These are phyloP conservation scores for Megacollybia marginata DNA, from an alignment of 768 basidiomycete genomes.

Conservation along the genomic window DNA sequence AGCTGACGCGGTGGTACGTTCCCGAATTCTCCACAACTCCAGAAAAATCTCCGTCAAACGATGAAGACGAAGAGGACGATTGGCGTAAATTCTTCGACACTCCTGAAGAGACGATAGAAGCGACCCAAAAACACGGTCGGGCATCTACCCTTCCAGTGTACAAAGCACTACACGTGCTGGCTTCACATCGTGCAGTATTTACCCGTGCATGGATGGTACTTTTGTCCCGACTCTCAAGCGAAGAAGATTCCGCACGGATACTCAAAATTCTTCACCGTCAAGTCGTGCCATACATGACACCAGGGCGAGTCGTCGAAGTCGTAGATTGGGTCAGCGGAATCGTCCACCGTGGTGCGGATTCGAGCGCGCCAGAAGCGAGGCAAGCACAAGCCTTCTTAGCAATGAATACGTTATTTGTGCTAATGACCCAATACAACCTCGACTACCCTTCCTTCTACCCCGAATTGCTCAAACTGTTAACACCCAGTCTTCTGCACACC, in stretches of 20 bases:
- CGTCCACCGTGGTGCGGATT: conserved; percentile 60
- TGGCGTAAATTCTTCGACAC: conserved; percentile 87
- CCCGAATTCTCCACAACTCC: conserved; percentile 56
- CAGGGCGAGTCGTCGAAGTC: conserved; percentile 52
- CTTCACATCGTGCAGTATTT: conserved; percentile 76
- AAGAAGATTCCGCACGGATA: conserved; percentile 41
- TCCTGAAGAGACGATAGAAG: conserved; percentile 26
- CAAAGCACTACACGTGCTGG: conserved; percentile 68
- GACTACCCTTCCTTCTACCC: conserved; percentile 97
- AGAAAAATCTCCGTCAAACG: conserved; percentile 25
- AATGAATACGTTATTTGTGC: conserved; percentile 82
- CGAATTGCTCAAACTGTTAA: conserved; percentile 83
- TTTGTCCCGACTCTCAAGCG: conserved; percentile 47
- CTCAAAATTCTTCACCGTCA: conserved; percentile 78
- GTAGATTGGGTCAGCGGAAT: conserved; percentile 90
- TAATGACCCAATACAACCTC: conserved; percentile 91
- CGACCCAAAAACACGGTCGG: conserved; percentile 32
- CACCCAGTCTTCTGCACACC: conserved; percentile 81
- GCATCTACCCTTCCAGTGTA: conserved; percentile 64
- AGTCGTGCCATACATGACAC: conserved; percentile 75
- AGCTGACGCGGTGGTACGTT: conserved; percentile 78
- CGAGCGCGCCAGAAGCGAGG: conserved; percentile 40
- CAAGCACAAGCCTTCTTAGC: conserved; percentile 73
- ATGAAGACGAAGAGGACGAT: conserved; percentile 44
- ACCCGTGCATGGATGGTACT: conserved; percentile 75